Percentiles rank a stretch among this genome's conserved stretches.
Conservation (phyloP, 1,284 basidiomycete species). For the Rhodotorula sp. region DNA sequence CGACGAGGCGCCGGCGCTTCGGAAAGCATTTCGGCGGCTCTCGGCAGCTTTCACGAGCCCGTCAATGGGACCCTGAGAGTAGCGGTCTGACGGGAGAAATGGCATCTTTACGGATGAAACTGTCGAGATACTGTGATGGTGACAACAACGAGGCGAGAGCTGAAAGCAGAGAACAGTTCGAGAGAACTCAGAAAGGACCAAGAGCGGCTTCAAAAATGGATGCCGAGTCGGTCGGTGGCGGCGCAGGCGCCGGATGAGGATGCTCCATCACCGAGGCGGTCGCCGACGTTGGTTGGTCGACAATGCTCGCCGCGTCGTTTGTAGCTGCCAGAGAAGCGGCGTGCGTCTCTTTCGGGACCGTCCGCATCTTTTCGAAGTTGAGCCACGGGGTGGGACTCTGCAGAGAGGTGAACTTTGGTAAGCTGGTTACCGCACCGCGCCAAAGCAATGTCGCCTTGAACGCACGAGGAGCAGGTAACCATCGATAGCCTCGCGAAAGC, state of each 20-base stretch:
- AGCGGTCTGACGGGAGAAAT: too few species aligned
- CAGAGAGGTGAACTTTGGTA: not conserved
- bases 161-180: not conserved
- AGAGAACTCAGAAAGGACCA: not conserved
- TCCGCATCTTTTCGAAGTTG: constrained; percentile 5
- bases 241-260: constrained; percentile 2
- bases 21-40: constrained; percentile 15
- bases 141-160: not conserved
- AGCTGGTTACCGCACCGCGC: too few species aligned
- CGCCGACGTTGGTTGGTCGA: not conserved
- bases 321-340: not conserved
- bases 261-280: not conserved
- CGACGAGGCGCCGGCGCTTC: not conserved
- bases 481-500: constrained; percentile 82
- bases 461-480: constrained; percentile 33
- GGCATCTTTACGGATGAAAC: too few species aligned
- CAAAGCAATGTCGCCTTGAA: too few species aligned
- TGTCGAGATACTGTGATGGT: not conserved
- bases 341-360: too few species aligned
- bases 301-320: not conserved
- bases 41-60: constrained; percentile 8
- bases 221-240: not conserved
- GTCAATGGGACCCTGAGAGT: not conserved
- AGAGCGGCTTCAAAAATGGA: constrained; percentile 2
- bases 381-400: constrained; percentile 30